These are phyloP conservation scores for Rhodotorula sp. DNA, from an alignment of 1,284 basidiomycete genomes.

Conservation along the genomic window DNA sequence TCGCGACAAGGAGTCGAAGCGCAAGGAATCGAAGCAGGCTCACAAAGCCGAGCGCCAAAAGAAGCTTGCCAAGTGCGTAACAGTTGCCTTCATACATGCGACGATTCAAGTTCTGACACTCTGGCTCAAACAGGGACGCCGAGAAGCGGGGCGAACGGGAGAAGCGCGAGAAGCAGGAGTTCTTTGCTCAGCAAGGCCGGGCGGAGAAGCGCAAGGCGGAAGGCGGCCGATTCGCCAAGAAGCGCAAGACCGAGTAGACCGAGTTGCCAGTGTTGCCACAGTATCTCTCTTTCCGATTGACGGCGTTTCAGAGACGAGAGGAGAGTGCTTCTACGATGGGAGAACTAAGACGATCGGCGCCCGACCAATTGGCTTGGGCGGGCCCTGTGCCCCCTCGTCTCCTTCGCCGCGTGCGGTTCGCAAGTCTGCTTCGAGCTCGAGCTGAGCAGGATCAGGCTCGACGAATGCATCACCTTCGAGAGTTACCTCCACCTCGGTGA, in stretches of 20 bases:
- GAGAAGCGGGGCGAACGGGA: constrained; percentile 29
- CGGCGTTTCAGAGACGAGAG: not conserved
- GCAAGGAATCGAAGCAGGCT: constrained; percentile 53
- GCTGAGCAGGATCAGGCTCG: constrained; percentile 9
- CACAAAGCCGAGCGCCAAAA: constrained; percentile 28
- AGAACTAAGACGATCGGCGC: constrained; percentile 3
- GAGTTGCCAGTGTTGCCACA: not conserved
- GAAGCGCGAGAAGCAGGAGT: constrained; percentile 30
- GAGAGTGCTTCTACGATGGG: constrained; percentile 7
- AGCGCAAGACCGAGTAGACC: constrained; percentile 18
- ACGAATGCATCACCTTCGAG: constrained; percentile 3
- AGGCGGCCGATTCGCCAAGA: constrained; percentile 23
- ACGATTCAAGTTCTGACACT: not conserved
- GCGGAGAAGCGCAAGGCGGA: constrained; percentile 31
- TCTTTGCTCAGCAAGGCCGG: constrained; percentile 25
- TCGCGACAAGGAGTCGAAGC: constrained; percentile 75
- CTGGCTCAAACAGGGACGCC: constrained; percentile 10
- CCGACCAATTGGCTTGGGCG: constrained; percentile 8
- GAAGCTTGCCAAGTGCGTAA: constrained; percentile 23
- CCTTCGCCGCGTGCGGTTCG: constrained; percentile 10
- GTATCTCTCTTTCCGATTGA: not conserved
- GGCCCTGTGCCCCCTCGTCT: constrained; percentile 13
- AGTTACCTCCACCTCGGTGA: constrained; percentile 10
- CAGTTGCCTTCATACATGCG: too few relatives aligned
- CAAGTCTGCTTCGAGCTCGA: constrained; percentile 17